Evolutionary conservation across 257 asterid species (phyloP).

Genomic region (Echium plantagineum): DNA sequence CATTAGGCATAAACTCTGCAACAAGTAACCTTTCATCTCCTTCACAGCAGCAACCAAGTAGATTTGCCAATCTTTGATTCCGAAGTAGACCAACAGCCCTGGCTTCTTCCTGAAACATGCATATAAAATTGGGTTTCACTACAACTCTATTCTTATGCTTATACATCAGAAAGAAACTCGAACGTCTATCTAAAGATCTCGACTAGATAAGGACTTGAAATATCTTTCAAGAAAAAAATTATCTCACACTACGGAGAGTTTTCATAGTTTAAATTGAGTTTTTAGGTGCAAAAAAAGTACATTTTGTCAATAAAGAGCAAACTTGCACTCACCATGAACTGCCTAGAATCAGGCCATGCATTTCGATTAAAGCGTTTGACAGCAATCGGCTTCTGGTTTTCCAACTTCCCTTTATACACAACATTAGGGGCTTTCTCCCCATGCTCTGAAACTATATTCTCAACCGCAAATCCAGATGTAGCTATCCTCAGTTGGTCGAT

Average conservation of each 20-base stretch:
- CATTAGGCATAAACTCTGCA: conserved; percentile 6
- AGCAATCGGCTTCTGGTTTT: conserved; percentile 76
- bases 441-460: conserved; percentile 89
- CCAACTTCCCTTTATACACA: conserved; percentile 82
- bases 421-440: conserved; percentile 98
- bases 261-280: neutral
- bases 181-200: neutral
- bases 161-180: neutral
- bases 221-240: neutral
- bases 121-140: conserved; percentile 4
- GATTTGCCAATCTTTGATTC: conserved; percentile 63
- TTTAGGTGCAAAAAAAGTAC: neutral
- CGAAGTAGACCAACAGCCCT: conserved; percentile 88
- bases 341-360: conserved; percentile 88
- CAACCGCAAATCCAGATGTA: conserved; percentile 86
- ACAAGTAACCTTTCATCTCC: conserved; percentile 9
- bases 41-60: conserved; percentile 25
- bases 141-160: neutral
- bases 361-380: conserved; percentile 90
- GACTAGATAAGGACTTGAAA: neutral
- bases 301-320: neutral
- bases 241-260: neutral
- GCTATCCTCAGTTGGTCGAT: conserved; percentile 77
- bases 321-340: conserved; percentile 57
- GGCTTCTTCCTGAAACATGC: conserved; percentile 71